A percentile compares a stretch with the other conserved stretches of the same genome.
Evolutionary conservation across 768 basidiomycete genomes (phyloP).

Genomic region (Pulveroboletus sp.): DNA sequence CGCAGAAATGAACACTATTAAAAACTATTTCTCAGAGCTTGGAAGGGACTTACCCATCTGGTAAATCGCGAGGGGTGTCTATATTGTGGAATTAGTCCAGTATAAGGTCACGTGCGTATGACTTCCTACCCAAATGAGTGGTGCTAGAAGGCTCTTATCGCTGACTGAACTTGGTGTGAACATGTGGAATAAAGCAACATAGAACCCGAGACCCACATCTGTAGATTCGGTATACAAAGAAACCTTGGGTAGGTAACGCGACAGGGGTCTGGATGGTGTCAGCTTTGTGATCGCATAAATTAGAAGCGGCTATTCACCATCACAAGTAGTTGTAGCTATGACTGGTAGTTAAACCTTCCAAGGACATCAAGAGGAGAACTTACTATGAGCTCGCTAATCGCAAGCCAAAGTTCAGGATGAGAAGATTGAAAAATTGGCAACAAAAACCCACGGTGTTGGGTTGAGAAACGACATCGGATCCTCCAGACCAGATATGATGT

Average conservation of each 20-base stretch:
- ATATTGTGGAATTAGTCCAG: background rate
- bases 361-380: background rate
- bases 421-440: background rate
- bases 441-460: background rate
- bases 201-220: background rate
- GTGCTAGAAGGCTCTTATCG: background rate
- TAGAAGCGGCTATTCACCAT: background rate
- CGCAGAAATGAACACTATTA: background rate
- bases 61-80: background rate
- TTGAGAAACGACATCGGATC: background rate
- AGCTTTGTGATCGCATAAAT: background rate
- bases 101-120: too few species aligned
- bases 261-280: background rate
- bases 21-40: background rate
- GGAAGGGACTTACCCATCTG: background rate
- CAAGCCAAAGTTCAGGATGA: background rate
- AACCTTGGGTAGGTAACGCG: slow-evolving; percentile 3
- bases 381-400: slow-evolving; percentile 4
- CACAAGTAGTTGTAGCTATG: slow-evolving; percentile 1
- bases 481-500: background rate
- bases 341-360: background rate
- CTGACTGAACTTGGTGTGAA: background rate
- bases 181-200: background rate
- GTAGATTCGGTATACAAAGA: slow-evolving; percentile 8
- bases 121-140: slow-evolving; percentile 2